phyloP scores from a whole-genome alignment of 1,284 basidiomycete genomes.

The Heliocybe sulcata region DNA sequence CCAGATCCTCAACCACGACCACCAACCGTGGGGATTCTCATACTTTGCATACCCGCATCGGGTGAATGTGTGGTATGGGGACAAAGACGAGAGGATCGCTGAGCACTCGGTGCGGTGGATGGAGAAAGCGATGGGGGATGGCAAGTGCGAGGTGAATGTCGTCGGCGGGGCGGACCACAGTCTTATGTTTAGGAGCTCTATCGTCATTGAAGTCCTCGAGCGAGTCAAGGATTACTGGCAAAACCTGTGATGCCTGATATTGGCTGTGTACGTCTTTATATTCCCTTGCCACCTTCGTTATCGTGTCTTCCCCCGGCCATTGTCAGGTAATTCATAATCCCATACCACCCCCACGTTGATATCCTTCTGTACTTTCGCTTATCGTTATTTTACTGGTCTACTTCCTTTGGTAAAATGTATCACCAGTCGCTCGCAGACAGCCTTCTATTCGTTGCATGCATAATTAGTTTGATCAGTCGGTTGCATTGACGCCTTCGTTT shows the following conservation, averaged over 20 bases:
- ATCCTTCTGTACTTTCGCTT: constrained; percentile 1
- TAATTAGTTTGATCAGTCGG: not conserved
- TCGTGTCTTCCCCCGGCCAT: not conserved
- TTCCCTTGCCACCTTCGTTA: not conserved
- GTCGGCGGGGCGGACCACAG: constrained; percentile 87
- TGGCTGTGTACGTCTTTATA: constrained; percentile 10
- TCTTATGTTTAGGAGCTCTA: constrained; percentile 84
- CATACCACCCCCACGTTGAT: not conserved
- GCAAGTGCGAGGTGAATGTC: constrained; percentile 71
- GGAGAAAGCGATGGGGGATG: constrained; percentile 78
- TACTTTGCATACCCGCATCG: constrained; percentile 71
- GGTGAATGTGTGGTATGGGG: constrained; percentile 92
- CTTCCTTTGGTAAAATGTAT: not conserved
- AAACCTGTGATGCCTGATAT: constrained; percentile 16
- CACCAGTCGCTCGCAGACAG: not conserved
- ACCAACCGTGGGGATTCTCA: constrained; percentile 80
- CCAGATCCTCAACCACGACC: constrained; percentile 84
- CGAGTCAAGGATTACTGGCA: constrained; percentile 55
- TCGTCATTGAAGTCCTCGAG: constrained; percentile 87
- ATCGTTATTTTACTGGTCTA: not conserved
- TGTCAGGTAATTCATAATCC: not conserved
- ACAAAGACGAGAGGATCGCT: constrained; percentile 88
- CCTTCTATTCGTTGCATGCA: not conserved
- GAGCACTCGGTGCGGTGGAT: constrained; percentile 87
- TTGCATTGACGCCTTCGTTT: not conserved